A percentile compares a stretch with the other conserved stretches of the same genome.
These are phyloP conservation scores for Lodderomyces parapsilosis DNA, from an alignment of 1,139 yeast genomes.

Conservation along the genomic window DNA sequence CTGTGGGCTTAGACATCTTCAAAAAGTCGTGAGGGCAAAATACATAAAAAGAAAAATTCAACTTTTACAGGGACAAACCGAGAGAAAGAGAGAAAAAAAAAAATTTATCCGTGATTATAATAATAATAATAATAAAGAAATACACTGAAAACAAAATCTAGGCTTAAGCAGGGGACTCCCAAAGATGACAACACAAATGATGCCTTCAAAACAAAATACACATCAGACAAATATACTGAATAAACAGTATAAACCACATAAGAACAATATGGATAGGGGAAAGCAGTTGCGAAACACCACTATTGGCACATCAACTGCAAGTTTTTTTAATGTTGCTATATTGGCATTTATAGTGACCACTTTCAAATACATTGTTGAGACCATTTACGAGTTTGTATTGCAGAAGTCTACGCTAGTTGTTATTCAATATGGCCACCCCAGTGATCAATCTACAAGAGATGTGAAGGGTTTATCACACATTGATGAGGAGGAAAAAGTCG, in stretches of 20 bases:
- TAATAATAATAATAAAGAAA: background rate
- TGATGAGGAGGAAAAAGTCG: background rate
- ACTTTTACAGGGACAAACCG: too few species aligned
- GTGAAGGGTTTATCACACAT: background rate
- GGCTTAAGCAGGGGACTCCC: too few species aligned
- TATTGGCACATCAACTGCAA: background rate
- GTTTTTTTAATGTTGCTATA: background rate
- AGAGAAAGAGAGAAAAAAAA: background rate
- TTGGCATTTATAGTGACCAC: background rate
- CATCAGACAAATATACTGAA: background rate
- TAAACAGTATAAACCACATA: background rate
- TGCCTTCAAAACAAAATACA: background rate
- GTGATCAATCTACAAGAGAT: background rate
- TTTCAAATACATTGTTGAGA: background rate
- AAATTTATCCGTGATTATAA: background rate
- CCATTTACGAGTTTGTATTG: background rate
- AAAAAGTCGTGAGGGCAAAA: too few species aligned
- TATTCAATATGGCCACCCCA: background rate
- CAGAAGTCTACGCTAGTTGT: background rate
- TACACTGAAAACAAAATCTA: too few species aligned
- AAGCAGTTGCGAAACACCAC: background rate
- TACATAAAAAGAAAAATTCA: background rate
- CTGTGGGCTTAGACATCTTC: too few species aligned
- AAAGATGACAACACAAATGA: background rate
- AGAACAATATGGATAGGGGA: background rate